These are phyloP conservation scores for Bipolaris cookei DNA, from an alignment of 2,329 filamentous ascomycete genomes.

Conservation along the genomic window DNA sequence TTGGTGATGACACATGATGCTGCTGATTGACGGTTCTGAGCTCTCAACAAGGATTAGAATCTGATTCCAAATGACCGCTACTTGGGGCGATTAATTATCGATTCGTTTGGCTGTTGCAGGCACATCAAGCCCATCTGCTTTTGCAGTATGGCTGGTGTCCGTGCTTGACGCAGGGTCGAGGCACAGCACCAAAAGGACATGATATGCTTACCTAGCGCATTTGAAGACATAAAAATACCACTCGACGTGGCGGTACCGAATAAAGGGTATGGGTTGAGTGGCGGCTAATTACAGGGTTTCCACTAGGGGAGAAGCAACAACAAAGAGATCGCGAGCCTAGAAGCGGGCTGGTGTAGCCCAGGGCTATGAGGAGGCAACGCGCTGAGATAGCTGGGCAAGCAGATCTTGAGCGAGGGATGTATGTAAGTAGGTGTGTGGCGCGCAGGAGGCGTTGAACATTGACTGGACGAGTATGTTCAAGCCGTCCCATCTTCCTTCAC, in stretches of 20 bases:
- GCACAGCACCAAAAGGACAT: conserved; percentile 19
- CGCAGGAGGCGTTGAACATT: conserved; percentile 4
- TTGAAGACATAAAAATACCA: conserved; percentile 19
- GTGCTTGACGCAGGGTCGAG: conserved; percentile 36
- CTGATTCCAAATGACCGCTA: conserved; percentile 16
- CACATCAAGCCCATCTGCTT: conserved; percentile 18
- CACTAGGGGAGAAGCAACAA: conserved; percentile 33
- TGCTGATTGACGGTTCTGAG: conserved; percentile 16
- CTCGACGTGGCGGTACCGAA: conserved; percentile 28
- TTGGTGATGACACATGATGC: conserved; percentile 17
- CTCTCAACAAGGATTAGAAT: conserved; percentile 16
- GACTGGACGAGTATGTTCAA: conserved; percentile 8
- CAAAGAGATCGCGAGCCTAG: conserved; percentile 12
- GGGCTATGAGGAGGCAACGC: conserved; percentile 24
- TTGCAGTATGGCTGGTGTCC: conserved; percentile 22
- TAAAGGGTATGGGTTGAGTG: conserved; percentile 23
- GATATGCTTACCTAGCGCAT: conserved; percentile 20
- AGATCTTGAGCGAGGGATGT: conserved; percentile 2
- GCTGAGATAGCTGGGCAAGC: conserved; percentile 24
- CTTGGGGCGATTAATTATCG: conserved; percentile 21
- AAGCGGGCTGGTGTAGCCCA: conserved; percentile 19
- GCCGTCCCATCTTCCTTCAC: conserved; percentile 25
- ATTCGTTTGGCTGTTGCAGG: conserved; percentile 4
- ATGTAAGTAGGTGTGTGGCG: not conserved
- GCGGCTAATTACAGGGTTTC: conserved; percentile 3